Base-by-base conservation (phyloP, 768 basidiomycete species). In the Gelatoporia subvermispora region DNA sequence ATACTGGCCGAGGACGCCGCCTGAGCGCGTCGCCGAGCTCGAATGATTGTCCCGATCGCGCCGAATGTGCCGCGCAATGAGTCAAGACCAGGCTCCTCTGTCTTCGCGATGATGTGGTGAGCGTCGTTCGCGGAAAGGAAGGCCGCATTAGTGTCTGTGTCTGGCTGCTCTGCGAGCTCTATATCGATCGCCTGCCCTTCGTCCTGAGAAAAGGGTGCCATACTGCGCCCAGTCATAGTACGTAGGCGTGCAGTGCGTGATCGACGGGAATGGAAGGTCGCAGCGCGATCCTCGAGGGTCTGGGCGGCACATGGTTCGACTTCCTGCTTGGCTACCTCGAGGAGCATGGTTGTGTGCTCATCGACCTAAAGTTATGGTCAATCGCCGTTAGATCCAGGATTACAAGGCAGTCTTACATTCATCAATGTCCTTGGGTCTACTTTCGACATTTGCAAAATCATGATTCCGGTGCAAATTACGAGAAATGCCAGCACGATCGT, bases 391-490 rank as follows among this genome's bases (percentile, higher is more conserved):
- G 18, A 15, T 16, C 7, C 20, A 22, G 8, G 18, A 24, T 43
- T 21, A 8, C 4, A 24, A 10, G 37, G 35, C 13, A 8, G 39
- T 43, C 58, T 37, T 47, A 61, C 60, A 48, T 60, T 81, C 44
- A 69, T 69, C 54, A 95, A 76, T 41, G 78, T 69, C 21, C 72
- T 71, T 3, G 94, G 93, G 62, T 97, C 93, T 53, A 96, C 82
- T 66, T 90, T 89, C 63, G 85, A 88, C 83, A 94, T 88, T 66
- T 97, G 94, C 4, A 97, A 79, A 52, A 97, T 84, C 34, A 85
- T 84, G 62, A 96, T 95, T 9, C 94, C 93, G 13, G 90, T 70
- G 59, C 87, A 90, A 41, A 93, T 92, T 43, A 88, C 82, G 49
- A 93, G 68, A 74, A 97, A 96, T 5, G 83, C 93, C 69, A 93